Base-by-base conservation (phyloP, 148 eudicot genomes). In the Limonium bicolor region DNA sequence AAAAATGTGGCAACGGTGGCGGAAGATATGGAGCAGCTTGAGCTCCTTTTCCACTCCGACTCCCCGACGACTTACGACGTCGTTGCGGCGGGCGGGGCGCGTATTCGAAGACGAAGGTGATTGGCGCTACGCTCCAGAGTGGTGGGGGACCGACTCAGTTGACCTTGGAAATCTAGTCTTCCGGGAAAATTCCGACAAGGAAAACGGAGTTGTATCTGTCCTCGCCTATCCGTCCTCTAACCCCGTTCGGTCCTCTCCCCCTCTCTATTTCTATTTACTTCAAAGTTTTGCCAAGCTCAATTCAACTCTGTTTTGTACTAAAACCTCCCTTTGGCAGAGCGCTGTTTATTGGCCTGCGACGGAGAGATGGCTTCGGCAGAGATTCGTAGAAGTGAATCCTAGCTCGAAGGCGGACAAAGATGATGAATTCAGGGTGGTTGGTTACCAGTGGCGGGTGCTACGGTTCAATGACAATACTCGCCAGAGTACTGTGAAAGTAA, bases 131-230 rank as follows among this genome's bases (percentile, higher is more conserved):
- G 60, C 96, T 10, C 41, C 86, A 12, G 86, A 88, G 51, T 88
- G 96, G 96, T 88, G 94, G 94, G 74, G 56, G 13, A 41, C 39
- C 34, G 63, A 62, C 13, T 34, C 64, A 33, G 64, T 59, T 7
- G 55, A 56, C 36, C 68, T 52, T 34, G 27, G 58, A 35, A 55
- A 59, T 40, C 56, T 77, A 9, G 73, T 83, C 41, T 63, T 88
- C 48, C 72, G 71, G 24, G 53, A 60, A 39, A 20, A 40, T 22
- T 85, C 95, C 6, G 62, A 20, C 20, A 52, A 55, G 18, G 97
- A 86, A 51, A 88, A 83, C 60, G 97, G 97, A 41, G 62, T 83
- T 70, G 80, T 88, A n/a, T 80, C 97, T 5, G 94, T 88, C 30
- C 46, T 80, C 10, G 60, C 92, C 47, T 71, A 78, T 58, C 94